Base-by-base conservation (phyloP, 2,329 filamentous ascomycete species). In the Fusarium newnesense region DNA sequence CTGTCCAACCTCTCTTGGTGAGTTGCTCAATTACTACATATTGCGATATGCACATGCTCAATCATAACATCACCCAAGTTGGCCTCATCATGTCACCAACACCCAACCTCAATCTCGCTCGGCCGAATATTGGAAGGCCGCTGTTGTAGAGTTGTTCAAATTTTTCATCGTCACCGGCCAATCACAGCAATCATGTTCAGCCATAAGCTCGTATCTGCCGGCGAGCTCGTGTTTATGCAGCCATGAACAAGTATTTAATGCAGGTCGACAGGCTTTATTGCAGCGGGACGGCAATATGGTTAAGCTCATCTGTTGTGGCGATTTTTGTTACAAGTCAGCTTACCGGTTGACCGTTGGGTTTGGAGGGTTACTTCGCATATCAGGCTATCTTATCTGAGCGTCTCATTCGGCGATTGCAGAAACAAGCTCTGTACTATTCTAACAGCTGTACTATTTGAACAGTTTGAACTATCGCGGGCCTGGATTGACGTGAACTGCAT, bases 161-260 rank as follows among this genome's bases (percentile, higher is more conserved):
- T 44, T 43, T 63, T 30, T 47, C 60, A 39, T 19, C n/a, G 21
- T 18, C 19, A 18, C 34, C 59, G 46, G 24, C 65, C 67, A 69
- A 60, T 70, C 19, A 39, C 13, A 28, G 44, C 13, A 43, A n/a
- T 19, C 6, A 24, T 12, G 9, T 15, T 67, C 50, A 73, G 70
- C 70, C 70, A 70, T 73, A 73, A 72, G 69, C 70, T 73, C 69
- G 65, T 73, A 72, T 72, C 39, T 72, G 69, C 62, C 46, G 13
- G 64, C 30, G 28, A 59, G 62, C 69, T 56, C 69, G 69, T 72
- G 69, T 69, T 63, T 42, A 64, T 72, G 69, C 68, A 72, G 36
- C 40, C 58, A 36, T 11, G 36, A 15, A 43, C 56, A 42, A 46
- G 28, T 66, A 40, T 69, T 69, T 39, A 66, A 70, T 70, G 67